Conservation (phyloP, 805 yeast species). For the Kuraishia hungarica region DNA sequence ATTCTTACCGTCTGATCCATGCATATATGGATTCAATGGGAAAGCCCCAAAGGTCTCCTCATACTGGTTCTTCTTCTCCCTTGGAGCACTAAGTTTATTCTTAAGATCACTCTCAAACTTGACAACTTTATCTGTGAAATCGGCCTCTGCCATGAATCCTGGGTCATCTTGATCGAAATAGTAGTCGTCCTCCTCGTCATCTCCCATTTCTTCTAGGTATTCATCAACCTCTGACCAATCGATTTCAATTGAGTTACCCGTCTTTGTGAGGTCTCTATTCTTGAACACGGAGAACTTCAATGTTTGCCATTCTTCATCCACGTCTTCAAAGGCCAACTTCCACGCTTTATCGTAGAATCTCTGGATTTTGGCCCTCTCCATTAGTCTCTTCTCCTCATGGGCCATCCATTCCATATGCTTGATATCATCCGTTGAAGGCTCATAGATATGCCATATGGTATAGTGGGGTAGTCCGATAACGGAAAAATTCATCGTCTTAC, state of each 20-base stretch:
- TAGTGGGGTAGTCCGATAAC: conserved; percentile 89
- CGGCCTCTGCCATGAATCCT: conserved; percentile 2
- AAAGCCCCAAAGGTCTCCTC: conserved; percentile 21
- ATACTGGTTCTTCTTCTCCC: conserved; percentile 7
- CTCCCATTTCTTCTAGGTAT: conserved; percentile 14
- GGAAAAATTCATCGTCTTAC: conserved; percentile 74
- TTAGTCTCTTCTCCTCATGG: conserved; percentile 57
- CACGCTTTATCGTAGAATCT: conserved; percentile 67
- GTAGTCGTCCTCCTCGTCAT: conserved; percentile 10
- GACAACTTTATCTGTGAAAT: neutral
- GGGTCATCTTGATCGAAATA: conserved; percentile 6
- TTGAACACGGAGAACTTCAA: conserved; percentile 67
- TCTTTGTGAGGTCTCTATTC: conserved; percentile 57
- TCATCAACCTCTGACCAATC: conserved; percentile 68
- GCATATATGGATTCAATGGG: conserved; percentile 20
- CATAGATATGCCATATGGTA: conserved; percentile 91
- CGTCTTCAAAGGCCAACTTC: conserved; percentile 77
- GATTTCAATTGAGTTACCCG: conserved; percentile 29
- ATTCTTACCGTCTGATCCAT: conserved; percentile 20
- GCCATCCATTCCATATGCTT: conserved; percentile 85
- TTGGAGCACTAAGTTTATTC: conserved; percentile 2
- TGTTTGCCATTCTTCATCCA: conserved; percentile 59
- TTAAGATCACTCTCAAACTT: conserved; percentile 8
- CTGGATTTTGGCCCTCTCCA: conserved; percentile 56
- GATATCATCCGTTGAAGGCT: conserved; percentile 85